phyloP scores from a whole-genome alignment of 1,139 yeast genomes.

The Suhomyces maxii region DNA sequence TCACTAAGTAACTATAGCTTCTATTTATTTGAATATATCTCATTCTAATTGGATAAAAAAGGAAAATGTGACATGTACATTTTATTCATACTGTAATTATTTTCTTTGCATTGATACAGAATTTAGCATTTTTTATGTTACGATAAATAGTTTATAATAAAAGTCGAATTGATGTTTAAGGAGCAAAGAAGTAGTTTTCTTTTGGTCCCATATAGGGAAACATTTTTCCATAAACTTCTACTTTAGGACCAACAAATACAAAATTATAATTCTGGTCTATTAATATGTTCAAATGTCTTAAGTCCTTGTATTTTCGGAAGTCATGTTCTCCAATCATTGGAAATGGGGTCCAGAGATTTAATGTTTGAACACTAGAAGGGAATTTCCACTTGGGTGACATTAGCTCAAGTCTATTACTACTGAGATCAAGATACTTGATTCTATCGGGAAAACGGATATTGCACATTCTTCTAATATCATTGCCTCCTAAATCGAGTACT shows the following conservation, averaged over 20 bases:
- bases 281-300: neutral
- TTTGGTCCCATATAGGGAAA: neutral
- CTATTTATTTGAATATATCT: too few species aligned
- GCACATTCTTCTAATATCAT: neutral
- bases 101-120: too few species aligned
- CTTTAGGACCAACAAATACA: neutral
- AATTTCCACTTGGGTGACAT: neutral
- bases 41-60: too few species aligned
- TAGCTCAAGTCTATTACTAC: neutral
- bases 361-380: neutral
- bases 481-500: neutral
- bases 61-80: too few species aligned
- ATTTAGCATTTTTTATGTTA: too few species aligned
- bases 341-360: neutral
- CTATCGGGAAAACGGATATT: neutral
- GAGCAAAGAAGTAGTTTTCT: neutral
- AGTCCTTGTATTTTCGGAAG: neutral
- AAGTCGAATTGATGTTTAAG: neutral
- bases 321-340: neutral
- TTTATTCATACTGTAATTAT: too few species aligned
- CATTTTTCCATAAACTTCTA: neutral
- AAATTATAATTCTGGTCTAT: neutral
- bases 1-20: too few species aligned
- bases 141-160: too few species aligned
- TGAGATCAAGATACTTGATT: neutral